These are phyloP conservation scores for Aspergillus olivimuriae DNA, from an alignment of 495 filamentous ascomycete species.

Conservation along the genomic window DNA sequence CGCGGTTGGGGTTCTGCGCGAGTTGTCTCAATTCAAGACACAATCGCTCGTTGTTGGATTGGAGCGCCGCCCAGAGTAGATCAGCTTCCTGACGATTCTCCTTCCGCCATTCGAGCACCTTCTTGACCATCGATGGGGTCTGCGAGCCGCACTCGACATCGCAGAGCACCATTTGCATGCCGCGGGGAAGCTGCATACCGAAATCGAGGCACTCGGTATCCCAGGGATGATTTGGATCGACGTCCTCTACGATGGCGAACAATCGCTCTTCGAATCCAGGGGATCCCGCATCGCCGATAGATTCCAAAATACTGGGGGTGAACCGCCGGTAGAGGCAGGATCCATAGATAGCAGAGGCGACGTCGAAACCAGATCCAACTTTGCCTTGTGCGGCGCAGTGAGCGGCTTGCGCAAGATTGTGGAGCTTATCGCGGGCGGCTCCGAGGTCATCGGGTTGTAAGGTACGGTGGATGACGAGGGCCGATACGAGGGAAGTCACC, in stretches of 20 bases:
- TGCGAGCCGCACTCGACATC: conserved; percentile 94
- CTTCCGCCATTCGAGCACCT: conserved; percentile 77
- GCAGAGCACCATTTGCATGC: conserved; percentile 76
- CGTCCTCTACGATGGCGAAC: conserved; percentile 57
- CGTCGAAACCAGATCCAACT: conserved; percentile 91
- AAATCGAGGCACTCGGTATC: conserved; percentile 66
- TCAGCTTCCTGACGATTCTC: conserved; percentile 60
- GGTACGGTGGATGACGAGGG: conserved; percentile 71
- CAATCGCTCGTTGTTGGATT: conserved; percentile 66
- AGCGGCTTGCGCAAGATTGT: conserved; percentile 88
- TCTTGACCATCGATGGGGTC: conserved; percentile 91
- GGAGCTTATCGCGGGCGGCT: conserved; percentile 51
- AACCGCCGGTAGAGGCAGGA: conserved; percentile 88
- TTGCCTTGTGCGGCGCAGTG: conserved; percentile 97
- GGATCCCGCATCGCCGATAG: conserved; percentile 55
- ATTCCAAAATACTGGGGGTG: conserved; percentile 66
- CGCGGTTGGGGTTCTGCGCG: conserved; percentile 26
- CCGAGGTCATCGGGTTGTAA: conserved; percentile 56
- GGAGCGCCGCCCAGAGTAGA: conserved; percentile 64
- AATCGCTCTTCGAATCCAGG: conserved; percentile 61
- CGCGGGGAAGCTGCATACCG: conserved; percentile 56
- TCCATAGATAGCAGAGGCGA: conserved; percentile 89
- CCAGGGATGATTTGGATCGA: conserved; percentile 51
- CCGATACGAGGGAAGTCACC: conserved; percentile 82
- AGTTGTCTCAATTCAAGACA: conserved; percentile 51